Base-by-base conservation (phyloP, 2,329 filamentous ascomycete genomes). In the Westerdykella sp. region DNA sequence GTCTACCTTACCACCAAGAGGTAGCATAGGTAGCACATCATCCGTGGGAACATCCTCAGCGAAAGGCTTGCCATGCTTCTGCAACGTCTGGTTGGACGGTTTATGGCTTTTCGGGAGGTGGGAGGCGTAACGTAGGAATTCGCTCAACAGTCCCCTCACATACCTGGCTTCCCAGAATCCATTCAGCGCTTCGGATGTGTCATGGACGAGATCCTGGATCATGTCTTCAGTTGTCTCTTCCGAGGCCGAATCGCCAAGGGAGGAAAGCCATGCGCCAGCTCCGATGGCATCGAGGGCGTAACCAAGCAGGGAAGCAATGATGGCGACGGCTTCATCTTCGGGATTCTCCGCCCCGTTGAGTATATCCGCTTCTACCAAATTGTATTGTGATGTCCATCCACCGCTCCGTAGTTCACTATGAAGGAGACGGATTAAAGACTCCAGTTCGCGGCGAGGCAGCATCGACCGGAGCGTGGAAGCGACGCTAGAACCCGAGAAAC, bases 221-320 rank as follows among this genome's bases (percentile, higher is more conserved):
- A 88, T 78, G 50, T 85, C 80, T 34, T 80, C 76, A 1, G 77
- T 73, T 35, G 80, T 76, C 10, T 73, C 67, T 30, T 73, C 70
- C 36, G 69, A 69, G 5, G 75, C 63, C 6, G 32, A 35, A 79
- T 79, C 81, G 25, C 53, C 52, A 5, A 60, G 51, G 5, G 52
- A 45, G 2, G 61, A 53, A 36, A 90, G 73, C 85, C 85, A 90
- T 15, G 85, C 85, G 42, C 80, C 80, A 9, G 83, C 76, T 2
- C 85, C 85, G 13, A 91, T 77, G 0, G 86, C 81, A 64, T 91
- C 86, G 35, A 91, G 74, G 47, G 85, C 86, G 55, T 81, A 80
- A 49, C 81, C 81, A 23, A 90, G 74, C 4, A 91, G 72, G 50
- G 83, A 80, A 13, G 84, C 79, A 48, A 91, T 83, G 34, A 87